Evolutionary conservation across 2,329 filamentous ascomycete species (phyloP).

Genomic region (Epichloe gansuensis): DNA sequence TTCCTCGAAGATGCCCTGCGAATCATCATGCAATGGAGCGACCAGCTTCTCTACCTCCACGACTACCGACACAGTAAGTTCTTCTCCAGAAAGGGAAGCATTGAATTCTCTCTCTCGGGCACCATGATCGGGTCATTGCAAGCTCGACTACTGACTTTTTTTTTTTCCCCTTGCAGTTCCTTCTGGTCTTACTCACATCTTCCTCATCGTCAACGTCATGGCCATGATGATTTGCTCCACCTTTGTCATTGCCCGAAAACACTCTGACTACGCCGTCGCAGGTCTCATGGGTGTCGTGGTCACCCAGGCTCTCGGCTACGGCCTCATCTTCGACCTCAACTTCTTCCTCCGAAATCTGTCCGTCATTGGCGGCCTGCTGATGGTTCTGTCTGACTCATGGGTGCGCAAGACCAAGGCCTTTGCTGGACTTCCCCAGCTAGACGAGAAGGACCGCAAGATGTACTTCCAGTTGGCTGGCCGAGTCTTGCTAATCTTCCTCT

Average conservation of each 20-base stretch:
- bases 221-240: conserved; percentile 73
- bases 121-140: neutral
- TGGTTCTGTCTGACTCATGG: conserved; percentile 98
- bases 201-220: conserved; percentile 81
- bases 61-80: conserved; percentile 87
- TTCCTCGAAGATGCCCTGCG: conserved; percentile 94
- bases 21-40: conserved; percentile 94
- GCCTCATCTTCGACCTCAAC: conserved; percentile 96
- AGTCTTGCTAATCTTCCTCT: conserved; percentile 93
- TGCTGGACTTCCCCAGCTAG: conserved; percentile 80
- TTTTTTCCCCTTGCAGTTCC: conserved; percentile 48
- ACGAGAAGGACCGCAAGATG: conserved; percentile 99
- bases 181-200: conserved; percentile 75
- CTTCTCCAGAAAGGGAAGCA: neutral
- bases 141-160: neutral
- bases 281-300: conserved; percentile 86
- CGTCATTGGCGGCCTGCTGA: conserved; percentile 90
- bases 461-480: conserved; percentile 97
- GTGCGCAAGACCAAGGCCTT: conserved; percentile 96
- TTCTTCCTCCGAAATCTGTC: conserved; percentile 99
- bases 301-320: conserved; percentile 89
- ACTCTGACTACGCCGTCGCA: conserved; percentile 83
- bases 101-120: neutral
- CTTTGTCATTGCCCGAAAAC: conserved; percentile 81
- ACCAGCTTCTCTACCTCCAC: conserved; percentile 85